Percentiles rank a stretch among this genome's conserved stretches.
Conservation (phyloP, 495 filamentous ascomycete species). For the Lasiosphaeria hispida region DNA sequence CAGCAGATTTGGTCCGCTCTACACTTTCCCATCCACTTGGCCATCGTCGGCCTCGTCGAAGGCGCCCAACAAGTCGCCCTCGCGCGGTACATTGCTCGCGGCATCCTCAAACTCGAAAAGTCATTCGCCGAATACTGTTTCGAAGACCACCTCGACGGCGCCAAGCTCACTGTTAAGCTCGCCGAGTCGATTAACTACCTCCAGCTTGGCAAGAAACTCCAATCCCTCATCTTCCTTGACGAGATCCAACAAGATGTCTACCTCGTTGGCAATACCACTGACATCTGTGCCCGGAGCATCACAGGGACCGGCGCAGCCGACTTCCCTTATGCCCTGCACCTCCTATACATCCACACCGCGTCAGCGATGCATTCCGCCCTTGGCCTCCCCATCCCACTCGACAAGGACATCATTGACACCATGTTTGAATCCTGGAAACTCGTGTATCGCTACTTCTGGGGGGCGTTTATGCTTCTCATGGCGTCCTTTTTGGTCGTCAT, state of each 20-base stretch:
- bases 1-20: constrained; percentile 63
- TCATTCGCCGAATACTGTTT: constrained; percentile 17
- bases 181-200: constrained; percentile 11
- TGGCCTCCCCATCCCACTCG: constrained; percentile 13
- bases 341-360: not conserved
- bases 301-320: not conserved
- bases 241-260: constrained; percentile 4
- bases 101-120: constrained; percentile 12
- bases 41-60: constrained; percentile 60
- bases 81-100: constrained; percentile 22
- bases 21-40: constrained; percentile 66
- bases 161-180: constrained; percentile 14
- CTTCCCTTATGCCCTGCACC: constrained; percentile 5
- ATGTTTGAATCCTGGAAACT: constrained; percentile 27
- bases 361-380: constrained; percentile 21
- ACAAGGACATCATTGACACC: constrained; percentile 12
- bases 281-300: constrained; percentile 14
- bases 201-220: constrained; percentile 24
- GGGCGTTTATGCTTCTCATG: constrained; percentile 15
- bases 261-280: constrained; percentile 11
- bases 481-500: constrained; percentile 21
- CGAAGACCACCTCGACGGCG: constrained; percentile 31
- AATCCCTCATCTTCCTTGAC: constrained; percentile 15
- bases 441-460: constrained; percentile 26
- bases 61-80: constrained; percentile 44